Evolutionary conservation across 805 yeast genomes (phyloP).

Genomic region (Starmerella vitae): DNA sequence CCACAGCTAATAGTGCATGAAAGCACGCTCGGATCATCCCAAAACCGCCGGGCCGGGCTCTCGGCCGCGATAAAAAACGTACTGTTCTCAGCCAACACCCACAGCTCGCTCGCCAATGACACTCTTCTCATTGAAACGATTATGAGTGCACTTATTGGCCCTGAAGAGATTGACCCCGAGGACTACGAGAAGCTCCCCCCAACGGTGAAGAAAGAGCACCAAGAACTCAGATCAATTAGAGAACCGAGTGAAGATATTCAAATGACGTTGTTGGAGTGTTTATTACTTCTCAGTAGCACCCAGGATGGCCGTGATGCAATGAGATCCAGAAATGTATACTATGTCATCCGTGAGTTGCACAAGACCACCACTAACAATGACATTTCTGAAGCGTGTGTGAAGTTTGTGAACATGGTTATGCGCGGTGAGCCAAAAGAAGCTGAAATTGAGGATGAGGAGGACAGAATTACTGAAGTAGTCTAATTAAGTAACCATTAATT

Average conservation of each 20-base stretch:
- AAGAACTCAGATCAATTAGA: constrained; percentile 53
- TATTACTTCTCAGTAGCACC: constrained; percentile 68
- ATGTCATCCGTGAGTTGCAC: constrained; percentile 75
- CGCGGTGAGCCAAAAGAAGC: constrained; percentile 57
- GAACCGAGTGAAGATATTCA: constrained; percentile 56
- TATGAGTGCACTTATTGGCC: constrained; percentile 65
- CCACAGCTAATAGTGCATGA: constrained; percentile 66
- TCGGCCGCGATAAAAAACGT: constrained; percentile 87
- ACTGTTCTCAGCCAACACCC: constrained; percentile 63
- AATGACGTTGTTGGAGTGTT: constrained; percentile 62
- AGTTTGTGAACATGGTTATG: constrained; percentile 80
- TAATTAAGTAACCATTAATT: neutral
- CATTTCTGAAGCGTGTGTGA: constrained; percentile 59
- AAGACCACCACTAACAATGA: constrained; percentile 34
- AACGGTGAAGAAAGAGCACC: constrained; percentile 38
- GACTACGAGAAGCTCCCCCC: constrained; percentile 82
- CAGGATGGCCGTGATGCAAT: constrained; percentile 57
- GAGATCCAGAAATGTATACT: constrained; percentile 73
- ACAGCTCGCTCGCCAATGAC: constrained; percentile 40
- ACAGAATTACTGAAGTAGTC: constrained; percentile 9
- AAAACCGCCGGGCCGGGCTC: constrained; percentile 77
- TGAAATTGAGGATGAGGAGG: constrained; percentile 22
- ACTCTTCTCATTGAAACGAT: constrained; percentile 72
- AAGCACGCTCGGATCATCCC: constrained; percentile 26
- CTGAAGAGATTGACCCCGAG: constrained; percentile 62